Percentiles rank a stretch among this genome's conserved stretches.
These are phyloP conservation scores for Bipolaris cookei DNA, from an alignment of 2,329 filamentous ascomycete species.

Conservation along the genomic window DNA sequence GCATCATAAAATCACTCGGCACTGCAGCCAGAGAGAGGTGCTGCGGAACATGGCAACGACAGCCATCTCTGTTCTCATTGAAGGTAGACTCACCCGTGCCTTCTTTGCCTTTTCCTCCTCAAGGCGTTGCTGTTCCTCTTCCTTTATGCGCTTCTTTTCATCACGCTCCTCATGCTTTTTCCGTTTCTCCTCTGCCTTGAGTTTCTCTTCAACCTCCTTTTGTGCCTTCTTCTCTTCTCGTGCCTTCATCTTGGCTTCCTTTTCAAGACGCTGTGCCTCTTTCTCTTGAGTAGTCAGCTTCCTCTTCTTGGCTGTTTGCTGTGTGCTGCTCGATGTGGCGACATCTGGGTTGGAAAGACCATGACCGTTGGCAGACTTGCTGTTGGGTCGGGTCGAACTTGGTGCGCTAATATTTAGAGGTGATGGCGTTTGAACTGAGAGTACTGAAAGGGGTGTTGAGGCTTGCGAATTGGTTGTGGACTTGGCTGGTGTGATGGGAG, in stretches of 20 bases:
- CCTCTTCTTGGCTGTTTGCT: slow-evolving; percentile 50
- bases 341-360: not conserved
- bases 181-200: slow-evolving; percentile 48
- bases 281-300: slow-evolving; percentile 54
- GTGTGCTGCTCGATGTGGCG: slow-evolving; percentile 8
- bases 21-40: not conserved
- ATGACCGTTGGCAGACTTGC: slow-evolving; percentile 22
- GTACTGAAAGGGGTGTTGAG: slow-evolving; percentile 40
- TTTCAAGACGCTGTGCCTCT: slow-evolving; percentile 47
- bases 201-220: slow-evolving; percentile 44
- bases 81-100: slow-evolving; percentile 45
- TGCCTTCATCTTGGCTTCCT: slow-evolving; percentile 48
- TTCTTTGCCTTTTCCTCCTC: slow-evolving; percentile 48
- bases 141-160: slow-evolving; percentile 51
- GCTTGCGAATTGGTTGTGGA: slow-evolving; percentile 30
- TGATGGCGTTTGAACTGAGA: slow-evolving; percentile 45
- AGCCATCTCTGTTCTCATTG: slow-evolving; percentile 5
- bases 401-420: slow-evolving; percentile 26
- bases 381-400: slow-evolving; percentile 22
- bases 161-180: slow-evolving; percentile 47
- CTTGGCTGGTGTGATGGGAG: slow-evolving; percentile 36
- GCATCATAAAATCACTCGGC: not conserved
- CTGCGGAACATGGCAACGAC: not conserved
- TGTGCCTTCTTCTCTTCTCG: slow-evolving; percentile 46
- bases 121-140: slow-evolving; percentile 57